Base-by-base conservation (phyloP, 331 rosid species). In the Quercus phellos region DNA sequence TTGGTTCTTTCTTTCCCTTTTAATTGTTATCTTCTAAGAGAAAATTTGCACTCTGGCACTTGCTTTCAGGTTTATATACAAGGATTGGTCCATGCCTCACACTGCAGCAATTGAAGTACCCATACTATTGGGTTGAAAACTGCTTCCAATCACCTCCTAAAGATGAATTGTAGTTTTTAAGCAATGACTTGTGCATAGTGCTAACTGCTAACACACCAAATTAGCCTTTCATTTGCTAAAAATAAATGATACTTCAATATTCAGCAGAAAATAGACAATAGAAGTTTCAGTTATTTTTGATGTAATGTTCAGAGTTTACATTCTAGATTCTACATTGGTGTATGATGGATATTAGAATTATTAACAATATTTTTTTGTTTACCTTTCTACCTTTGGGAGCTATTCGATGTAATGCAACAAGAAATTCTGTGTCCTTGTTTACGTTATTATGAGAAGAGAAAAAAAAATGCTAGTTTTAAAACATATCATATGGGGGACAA, bases 41-140 rank as follows among this genome's bases (percentile, higher is more conserved):
- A 70, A 68, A 73, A 12, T 42, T 82, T 60, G 53, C 74, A 18
- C 70, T 63, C 70, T 60, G 75, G 69, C 76, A 2, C 43, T 77
- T 77, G 55, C 35, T 77, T 84, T 55, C 87, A 94, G 97, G 93
- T 94, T 94, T 80, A 70, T 74, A 18, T 94, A 94, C 51, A 85
- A 88, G 3, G 91, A 85, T 78, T 94, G 99, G 98, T 87, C 70
- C 50, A 82, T 91, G 99, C 99, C 99, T 63, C 99, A 92, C 85
- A 80, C 86, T 53, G 97, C 99, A 43, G 91, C 99, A 21, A 76
- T 59, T 92, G 75, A 92, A 82, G 89, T 92, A 83, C 78, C 99
- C 99, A 19, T 90, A 74, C 67, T 84, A 55, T 70, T 35, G 43
- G 43, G 43, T 0, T 38, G 43, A 7, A 38, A 3, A 38, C 43